Conservation (phyloP, 768 basidiomycete species). For the Amanita inopinata region DNA sequence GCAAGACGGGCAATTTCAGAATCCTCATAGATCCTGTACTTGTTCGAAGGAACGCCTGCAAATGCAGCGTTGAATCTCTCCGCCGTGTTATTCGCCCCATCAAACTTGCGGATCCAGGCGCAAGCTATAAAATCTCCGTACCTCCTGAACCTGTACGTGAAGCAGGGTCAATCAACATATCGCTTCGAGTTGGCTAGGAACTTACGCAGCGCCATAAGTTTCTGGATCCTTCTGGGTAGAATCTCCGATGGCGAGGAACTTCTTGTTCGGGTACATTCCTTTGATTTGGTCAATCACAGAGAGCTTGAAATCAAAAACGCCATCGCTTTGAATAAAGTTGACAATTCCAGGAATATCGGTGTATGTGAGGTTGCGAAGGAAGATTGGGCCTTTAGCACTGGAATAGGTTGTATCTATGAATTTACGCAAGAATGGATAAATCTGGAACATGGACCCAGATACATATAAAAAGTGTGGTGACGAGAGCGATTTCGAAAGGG, state of each 20-base stretch:
- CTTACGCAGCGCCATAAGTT: slow-evolving; percentile 32
- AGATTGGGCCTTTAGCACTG: slow-evolving; percentile 27
- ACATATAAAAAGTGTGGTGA: slow-evolving; percentile 33
- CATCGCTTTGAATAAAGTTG: slow-evolving; percentile 19
- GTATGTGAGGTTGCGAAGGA: slow-evolving; percentile 28
- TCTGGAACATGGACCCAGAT: slow-evolving; percentile 34
- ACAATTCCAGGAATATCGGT: slow-evolving; percentile 20
- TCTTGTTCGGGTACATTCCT: slow-evolving; percentile 33
- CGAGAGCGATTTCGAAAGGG: slow-evolving; percentile 25
- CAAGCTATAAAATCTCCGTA: slow-evolving; percentile 28
- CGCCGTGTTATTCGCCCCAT: slow-evolving; percentile 31
- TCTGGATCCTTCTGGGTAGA: slow-evolving; percentile 38
- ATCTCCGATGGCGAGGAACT: slow-evolving; percentile 32
- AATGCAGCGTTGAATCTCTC: slow-evolving; percentile 28
- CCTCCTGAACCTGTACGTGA: slow-evolving; percentile 22
- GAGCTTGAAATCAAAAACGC: slow-evolving; percentile 26
- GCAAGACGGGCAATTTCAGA: slow-evolving; percentile 25
- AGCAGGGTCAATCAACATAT: background rate
- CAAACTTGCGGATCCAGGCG: slow-evolving; percentile 35
- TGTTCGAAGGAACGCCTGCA: slow-evolving; percentile 22
- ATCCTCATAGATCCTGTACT: slow-evolving; percentile 26
- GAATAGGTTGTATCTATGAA: slow-evolving; percentile 29
- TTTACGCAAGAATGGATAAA: slow-evolving; percentile 32
- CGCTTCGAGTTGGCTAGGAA: slow-evolving; percentile 6
- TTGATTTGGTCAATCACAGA: slow-evolving; percentile 28